phyloP scores from a whole-genome alignment of 257 asterid species.

The Anisodus acutangulus region DNA sequence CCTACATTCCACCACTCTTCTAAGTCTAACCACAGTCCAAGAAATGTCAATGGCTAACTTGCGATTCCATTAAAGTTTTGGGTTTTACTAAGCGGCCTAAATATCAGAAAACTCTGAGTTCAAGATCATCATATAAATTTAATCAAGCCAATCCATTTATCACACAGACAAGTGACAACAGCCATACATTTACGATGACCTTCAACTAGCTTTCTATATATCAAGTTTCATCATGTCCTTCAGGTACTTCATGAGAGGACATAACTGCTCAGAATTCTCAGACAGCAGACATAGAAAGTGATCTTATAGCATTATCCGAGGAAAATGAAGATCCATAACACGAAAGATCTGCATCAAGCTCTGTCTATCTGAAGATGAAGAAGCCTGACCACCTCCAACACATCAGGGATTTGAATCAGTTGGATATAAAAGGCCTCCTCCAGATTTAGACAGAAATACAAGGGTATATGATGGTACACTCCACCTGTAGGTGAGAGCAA shows the following conservation, averaged over 20 bases:
- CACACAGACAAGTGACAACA: background rate
- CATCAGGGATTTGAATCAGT: conserved; percentile 9
- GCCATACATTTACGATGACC: conserved; percentile 11
- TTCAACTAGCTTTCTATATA: conserved; percentile 11
- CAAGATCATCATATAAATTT: background rate
- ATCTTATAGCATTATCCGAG: background rate
- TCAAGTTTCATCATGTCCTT: conserved; percentile 21
- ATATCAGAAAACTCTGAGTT: background rate
- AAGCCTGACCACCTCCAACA: conserved; percentile 8
- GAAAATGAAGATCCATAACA: conserved; percentile 16
- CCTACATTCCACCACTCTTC: conserved; percentile 2
- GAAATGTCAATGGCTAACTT: background rate
- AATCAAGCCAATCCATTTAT: conserved; percentile 8
- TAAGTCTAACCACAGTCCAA: background rate
- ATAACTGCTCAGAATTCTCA: conserved; percentile 10
- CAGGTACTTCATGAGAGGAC: background rate
- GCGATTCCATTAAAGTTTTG: background rate
- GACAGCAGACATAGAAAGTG: conserved; percentile 2
- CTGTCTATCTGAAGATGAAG: conserved; percentile 18
- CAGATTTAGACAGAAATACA: conserved; percentile 5
- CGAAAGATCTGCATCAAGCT: conserved; percentile 10
- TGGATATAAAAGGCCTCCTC: background rate
- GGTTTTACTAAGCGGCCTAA: conserved; percentile 18
- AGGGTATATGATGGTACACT: background rate
- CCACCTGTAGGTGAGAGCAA: background rate